phyloP scores from a whole-genome alignment of 768 basidiomycete genomes.

The Pisolithus albus region DNA sequence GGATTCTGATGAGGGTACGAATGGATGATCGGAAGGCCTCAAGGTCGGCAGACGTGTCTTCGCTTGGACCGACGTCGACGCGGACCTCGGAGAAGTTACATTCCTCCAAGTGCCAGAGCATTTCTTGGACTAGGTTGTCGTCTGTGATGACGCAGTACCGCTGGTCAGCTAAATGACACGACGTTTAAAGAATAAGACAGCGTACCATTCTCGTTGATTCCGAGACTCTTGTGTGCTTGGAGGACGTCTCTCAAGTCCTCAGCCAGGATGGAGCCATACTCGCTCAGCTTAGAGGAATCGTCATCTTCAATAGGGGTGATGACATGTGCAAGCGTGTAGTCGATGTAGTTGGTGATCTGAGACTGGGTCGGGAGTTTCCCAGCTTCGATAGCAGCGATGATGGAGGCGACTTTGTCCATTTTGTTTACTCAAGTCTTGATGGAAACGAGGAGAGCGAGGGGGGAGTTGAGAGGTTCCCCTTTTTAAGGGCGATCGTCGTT shows the following conservation, averaged over 20 bases:
- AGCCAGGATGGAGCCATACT: conserved; percentile 48
- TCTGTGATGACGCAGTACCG: conserved; percentile 29
- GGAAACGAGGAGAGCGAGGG: neutral
- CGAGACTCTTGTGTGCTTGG: conserved; percentile 50
- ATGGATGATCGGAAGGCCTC: conserved; percentile 44
- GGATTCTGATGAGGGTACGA: conserved; percentile 41
- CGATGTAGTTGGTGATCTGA: conserved; percentile 47
- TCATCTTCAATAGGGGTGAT: conserved; percentile 41
- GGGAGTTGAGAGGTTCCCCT: neutral
- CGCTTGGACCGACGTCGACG: conserved; percentile 32
- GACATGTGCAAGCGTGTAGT: conserved; percentile 46
- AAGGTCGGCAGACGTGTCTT: conserved; percentile 45
- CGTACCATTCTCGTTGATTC: conserved; percentile 51
- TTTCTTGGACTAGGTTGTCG: conserved; percentile 59
- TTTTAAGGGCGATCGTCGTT: neutral
- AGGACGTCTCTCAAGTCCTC: conserved; percentile 45
- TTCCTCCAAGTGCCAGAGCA: conserved; percentile 57
- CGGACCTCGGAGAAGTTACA: conserved; percentile 41
- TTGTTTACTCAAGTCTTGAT: neutral
- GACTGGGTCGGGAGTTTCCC: conserved; percentile 63
- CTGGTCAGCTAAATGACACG: neutral
- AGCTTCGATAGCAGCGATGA: conserved; percentile 62
- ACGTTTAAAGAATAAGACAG: neutral
- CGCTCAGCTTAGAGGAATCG: conserved; percentile 38
- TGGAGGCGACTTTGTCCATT: conserved; percentile 60